Evolutionary conservation across 73 alveolate species (phyloP).

Genomic region (Durusdinium trenchii): DNA sequence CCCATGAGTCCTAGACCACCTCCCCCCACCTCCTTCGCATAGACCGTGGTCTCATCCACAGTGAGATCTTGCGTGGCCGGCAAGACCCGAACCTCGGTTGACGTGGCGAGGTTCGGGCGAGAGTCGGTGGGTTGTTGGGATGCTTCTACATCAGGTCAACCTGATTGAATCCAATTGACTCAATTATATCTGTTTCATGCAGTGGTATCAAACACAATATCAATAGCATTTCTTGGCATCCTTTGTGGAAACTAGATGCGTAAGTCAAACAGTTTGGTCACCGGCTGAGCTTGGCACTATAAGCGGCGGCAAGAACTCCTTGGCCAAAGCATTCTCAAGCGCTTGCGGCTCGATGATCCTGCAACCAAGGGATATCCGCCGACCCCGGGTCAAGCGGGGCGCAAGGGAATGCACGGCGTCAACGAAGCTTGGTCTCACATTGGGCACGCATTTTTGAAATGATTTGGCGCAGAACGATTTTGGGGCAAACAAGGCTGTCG

Average conservation of each 20-base stretch:
- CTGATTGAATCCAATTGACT: too few relatives aligned
- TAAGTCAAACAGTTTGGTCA: too few relatives aligned
- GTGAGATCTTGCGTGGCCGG: conserved; percentile 49
- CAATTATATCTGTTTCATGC: too few relatives aligned
- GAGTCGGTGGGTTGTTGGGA: too few relatives aligned
- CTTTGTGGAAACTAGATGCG: too few relatives aligned
- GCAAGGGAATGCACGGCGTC: too few relatives aligned
- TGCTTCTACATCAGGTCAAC: too few relatives aligned
- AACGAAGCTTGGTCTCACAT: neutral
- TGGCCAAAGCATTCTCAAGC: conserved; percentile 31
- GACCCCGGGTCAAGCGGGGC: neutral
- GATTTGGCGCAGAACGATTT: neutral
- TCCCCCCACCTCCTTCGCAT: conserved; percentile 34
- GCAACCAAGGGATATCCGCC: neutral
- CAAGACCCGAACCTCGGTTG: neutral
- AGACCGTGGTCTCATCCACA: conserved; percentile 64
- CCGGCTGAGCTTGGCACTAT: neutral
- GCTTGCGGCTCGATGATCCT: conserved; percentile 54
- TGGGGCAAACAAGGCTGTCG: too few relatives aligned
- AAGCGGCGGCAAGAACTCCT: conserved; percentile 70
- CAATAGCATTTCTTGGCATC: too few relatives aligned
- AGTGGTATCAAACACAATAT: too few relatives aligned
- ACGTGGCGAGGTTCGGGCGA: too few relatives aligned
- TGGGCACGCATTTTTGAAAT: neutral
- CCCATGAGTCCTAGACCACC: neutral